Base-by-base conservation (phyloP, 768 basidiomycete genomes). In the Tricholoma sp. region DNA sequence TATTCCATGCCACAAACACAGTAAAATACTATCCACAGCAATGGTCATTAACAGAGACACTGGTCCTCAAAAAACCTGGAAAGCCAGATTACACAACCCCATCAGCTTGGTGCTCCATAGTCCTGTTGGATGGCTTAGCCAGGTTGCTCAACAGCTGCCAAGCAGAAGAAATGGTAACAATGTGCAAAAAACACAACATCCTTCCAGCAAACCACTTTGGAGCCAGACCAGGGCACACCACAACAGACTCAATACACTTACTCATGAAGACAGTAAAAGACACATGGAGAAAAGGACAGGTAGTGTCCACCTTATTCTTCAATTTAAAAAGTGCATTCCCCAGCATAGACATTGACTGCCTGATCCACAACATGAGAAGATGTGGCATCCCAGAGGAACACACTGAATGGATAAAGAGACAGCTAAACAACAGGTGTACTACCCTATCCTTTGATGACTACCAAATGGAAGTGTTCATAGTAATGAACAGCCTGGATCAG, bases 191-290 rank as follows among this genome's bases (percentile, higher is more conserved):
- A 50, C 50, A 50, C 18, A 18, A 35, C 24, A 27, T 50, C 3
- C 34, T 35, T 29, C 51, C 24, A 27, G 24, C 24, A 27, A 27
- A 27, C 24, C 24, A 27, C 5, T 27, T 27, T 5, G 24, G 24
- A 9, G 66, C 70, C 2, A 41, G 71, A 10, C 68, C 71, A 4
- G 64, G 60, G 8, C 32, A 47, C 34, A 63, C 68, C 0, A 70
- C 75, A 0, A 70, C 67, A 0, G 72, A 76, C 60, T 62, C 73
- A 2, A 49, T 73, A 11, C 63, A 70, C 54, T 41, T 69, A 1
- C 35, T 76, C 2, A 64, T 70, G 10, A 58, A 71, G 0, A 68
- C 59, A n/a, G 61, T 77, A 16, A 68, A 74, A 47, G 69, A 72
- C 4, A 70, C 73, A 1, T 77, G 76, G 76, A 10, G 37, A 22